Percentiles rank a stretch among this genome's conserved stretches.
These are phyloP conservation scores for Fusarium torulosum DNA, from an alignment of 2,329 filamentous ascomycete species.

Conservation along the genomic window DNA sequence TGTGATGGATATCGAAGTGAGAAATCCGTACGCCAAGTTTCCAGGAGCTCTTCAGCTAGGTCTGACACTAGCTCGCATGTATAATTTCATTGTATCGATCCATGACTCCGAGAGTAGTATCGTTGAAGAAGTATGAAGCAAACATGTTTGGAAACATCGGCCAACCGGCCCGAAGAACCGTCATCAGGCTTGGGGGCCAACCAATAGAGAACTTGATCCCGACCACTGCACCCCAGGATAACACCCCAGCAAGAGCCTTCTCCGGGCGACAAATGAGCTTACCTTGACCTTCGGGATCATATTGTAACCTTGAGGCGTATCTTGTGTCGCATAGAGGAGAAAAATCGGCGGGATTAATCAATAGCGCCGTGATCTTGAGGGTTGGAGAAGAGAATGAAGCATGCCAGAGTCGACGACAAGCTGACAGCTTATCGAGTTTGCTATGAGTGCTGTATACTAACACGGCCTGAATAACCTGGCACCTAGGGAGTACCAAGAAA, in stretches of 20 bases:
- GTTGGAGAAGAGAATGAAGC: neutral
- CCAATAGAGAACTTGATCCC: slow-evolving; percentile 30
- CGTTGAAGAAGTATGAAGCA: slow-evolving; percentile 9
- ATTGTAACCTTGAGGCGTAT: neutral
- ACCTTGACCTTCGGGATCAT: slow-evolving; percentile 10
- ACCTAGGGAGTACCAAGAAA: slow-evolving; percentile 63
- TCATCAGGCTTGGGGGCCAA: slow-evolving; percentile 24
- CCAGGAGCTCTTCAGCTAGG: slow-evolving; percentile 3
- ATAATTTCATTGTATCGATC: slow-evolving; percentile 23
- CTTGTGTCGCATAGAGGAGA: neutral
- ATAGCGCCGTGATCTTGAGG: slow-evolving; percentile 3
- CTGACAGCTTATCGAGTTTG: neutral
- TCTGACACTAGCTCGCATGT: slow-evolving; percentile 10
- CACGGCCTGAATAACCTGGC: neutral
- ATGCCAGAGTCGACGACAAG: slow-evolving; percentile 1
- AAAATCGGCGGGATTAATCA: slow-evolving; percentile 5
- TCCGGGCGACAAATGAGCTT: slow-evolving; percentile 19
- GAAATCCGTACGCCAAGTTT: slow-evolving; percentile 29
- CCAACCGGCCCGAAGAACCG: slow-evolving; percentile 40
- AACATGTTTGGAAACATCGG: slow-evolving; percentile 27
- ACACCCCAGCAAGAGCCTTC: slow-evolving; percentile 21
- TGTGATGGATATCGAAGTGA: slow-evolving; percentile 23
- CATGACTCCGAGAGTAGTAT: slow-evolving; percentile 12
- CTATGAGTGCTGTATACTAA: neutral
- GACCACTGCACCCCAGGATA: slow-evolving; percentile 31